Percentiles rank a stretch among this genome's conserved stretches.
Conservation (phyloP, 768 basidiomycete species). For the Rhizopogon vinicolor region DNA sequence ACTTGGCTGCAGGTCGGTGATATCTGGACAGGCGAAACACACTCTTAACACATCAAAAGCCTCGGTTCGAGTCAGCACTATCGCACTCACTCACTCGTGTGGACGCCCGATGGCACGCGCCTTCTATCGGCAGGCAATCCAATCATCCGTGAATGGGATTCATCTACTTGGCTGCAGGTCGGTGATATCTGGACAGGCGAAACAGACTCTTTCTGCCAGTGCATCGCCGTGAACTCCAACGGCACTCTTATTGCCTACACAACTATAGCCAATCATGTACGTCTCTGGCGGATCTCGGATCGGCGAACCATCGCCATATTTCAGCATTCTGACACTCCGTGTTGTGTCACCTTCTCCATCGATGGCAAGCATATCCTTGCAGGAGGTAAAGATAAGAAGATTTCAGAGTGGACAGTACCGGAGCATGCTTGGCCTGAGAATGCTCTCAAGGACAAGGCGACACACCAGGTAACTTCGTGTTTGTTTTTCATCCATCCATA, state of each 20-base stretch:
- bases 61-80: not conserved
- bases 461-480: not conserved
- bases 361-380: not conserved
- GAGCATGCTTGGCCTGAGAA: not conserved
- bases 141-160: not conserved
- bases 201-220: not conserved
- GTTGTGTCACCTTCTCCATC: not conserved
- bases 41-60: not conserved
- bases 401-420: not conserved
- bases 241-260: not conserved
- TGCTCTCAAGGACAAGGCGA: not conserved
- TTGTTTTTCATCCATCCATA: too few species aligned
- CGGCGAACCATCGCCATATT: not conserved
- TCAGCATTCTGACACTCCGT: not conserved
- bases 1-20: not conserved
- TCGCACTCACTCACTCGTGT: not conserved
- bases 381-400: not conserved
- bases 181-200: not conserved
- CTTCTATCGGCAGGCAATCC: not conserved
- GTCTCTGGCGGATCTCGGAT: constrained; percentile 13
- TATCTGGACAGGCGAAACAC: not conserved
- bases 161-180: not conserved
- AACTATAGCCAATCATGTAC: not conserved
- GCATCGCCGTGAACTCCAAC: not conserved
- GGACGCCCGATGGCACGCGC: not conserved